Conservation (phyloP, 768 basidiomycete species). For the Phaeolepiota aurea region DNA sequence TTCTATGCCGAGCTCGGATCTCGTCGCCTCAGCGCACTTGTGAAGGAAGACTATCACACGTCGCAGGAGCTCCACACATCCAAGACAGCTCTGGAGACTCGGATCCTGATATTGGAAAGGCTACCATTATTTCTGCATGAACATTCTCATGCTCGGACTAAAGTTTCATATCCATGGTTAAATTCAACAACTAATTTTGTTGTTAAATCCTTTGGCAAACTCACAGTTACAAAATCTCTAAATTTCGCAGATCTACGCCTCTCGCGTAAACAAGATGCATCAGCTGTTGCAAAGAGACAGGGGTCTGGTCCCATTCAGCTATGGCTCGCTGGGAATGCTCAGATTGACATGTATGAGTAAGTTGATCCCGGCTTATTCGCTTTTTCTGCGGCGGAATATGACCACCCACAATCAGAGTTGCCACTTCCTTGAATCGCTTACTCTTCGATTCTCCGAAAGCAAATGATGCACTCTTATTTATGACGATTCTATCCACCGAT, state of each 20-base stretch:
- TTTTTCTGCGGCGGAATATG: neutral
- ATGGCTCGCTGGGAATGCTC: conserved; percentile 66
- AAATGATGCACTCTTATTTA: conserved; percentile 84
- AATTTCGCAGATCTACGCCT: conserved; percentile 39
- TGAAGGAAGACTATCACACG: conserved; percentile 71
- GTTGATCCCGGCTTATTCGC: conserved; percentile 26
- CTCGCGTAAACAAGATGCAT: conserved; percentile 56
- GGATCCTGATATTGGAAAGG: conserved; percentile 67
- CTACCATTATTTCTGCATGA: conserved; percentile 90
- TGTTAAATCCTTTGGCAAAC: conserved; percentile 59
- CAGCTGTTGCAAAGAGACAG: conserved; percentile 56
- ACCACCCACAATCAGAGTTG: conserved; percentile 46
- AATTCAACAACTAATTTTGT: conserved; percentile 55
- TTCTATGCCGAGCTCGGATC: conserved; percentile 79
- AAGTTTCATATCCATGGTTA: conserved; percentile 61
- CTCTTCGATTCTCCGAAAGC: conserved; percentile 73
- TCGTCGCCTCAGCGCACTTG: conserved; percentile 57
- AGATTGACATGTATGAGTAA: conserved; percentile 90
- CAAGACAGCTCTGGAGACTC: conserved; percentile 41
- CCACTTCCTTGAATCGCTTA: conserved; percentile 72
- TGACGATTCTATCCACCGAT: conserved; percentile 92
- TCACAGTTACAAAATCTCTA: conserved; percentile 56
- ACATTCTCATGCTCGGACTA: conserved; percentile 59
- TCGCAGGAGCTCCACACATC: conserved; percentile 41
- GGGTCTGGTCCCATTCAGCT: conserved; percentile 58